Evolutionary conservation across 768 basidiomycete genomes (phyloP).

Genomic region (Brasilioporus rufonigricans): DNA sequence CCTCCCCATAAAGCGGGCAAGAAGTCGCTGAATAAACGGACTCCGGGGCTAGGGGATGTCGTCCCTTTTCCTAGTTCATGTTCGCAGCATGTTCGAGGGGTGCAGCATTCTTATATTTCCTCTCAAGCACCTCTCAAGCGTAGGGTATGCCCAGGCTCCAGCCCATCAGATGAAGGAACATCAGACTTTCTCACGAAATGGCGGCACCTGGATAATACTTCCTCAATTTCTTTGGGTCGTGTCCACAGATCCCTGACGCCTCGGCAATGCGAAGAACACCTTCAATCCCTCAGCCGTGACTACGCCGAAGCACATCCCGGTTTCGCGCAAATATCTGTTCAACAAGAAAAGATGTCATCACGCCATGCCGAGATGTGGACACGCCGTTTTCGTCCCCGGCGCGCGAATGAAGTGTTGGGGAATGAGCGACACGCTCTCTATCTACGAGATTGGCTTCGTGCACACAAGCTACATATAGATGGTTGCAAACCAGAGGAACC

Average conservation of each 20-base stretch:
- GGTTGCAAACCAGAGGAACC: constrained; percentile 7
- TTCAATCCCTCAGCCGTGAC: constrained; percentile 8
- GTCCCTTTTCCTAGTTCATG: constrained; percentile 49
- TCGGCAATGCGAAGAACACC: constrained; percentile 15
- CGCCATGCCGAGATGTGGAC: constrained; percentile 55
- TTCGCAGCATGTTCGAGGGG: constrained; percentile 62
- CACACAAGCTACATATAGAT: constrained; percentile 58
- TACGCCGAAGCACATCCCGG: constrained; percentile 46
- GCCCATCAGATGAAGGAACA: constrained; percentile 6
- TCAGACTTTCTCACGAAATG: constrained; percentile 20
- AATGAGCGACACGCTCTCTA: constrained; percentile 70
- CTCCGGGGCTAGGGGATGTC: background rate
- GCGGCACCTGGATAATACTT: background rate
- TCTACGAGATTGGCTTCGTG: constrained; percentile 74
- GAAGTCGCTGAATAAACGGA: constrained; percentile 1
- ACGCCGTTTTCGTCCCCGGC: constrained; percentile 71
- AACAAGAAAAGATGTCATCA: constrained; percentile 6
- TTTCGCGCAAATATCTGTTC: constrained; percentile 40
- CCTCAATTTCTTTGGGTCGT: background rate
- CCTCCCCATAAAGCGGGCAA: constrained; percentile 1
- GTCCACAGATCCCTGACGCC: constrained; percentile 8
- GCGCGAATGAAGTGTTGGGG: constrained; percentile 74
- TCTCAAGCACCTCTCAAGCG: constrained; percentile 12
- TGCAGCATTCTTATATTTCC: constrained; percentile 41
- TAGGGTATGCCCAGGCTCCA: background rate